Conservation (phyloP, 176 grass and related monocot genomes). For the Hordeum vulgare region MorexV3_pseudomolecules_assembly NC_058522.1:563150137-563150636, state of each 20-base stretch:
- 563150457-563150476: constrained; percentile 45
- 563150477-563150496: constrained; percentile 8
- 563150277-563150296: neutral
- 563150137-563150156: constrained; percentile 58
- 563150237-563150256: neutral
- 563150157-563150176: neutral
- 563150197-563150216: neutral
- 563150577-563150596: neutral
- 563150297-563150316: neutral
- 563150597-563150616: neutral
- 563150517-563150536: neutral
- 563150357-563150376: constrained; percentile 9
- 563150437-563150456: constrained; percentile 65
- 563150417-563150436: constrained; percentile 13
- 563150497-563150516: constrained; percentile 7
- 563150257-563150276: neutral
- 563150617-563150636: neutral
- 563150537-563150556: neutral
- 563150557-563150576: neutral
- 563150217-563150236: neutral
- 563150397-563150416: neutral
- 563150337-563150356: neutral
- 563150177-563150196: neutral
- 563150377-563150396: neutral
- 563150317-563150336: constrained; percentile 7